phyloP scores from a whole-genome alignment of 306 rosid genomes.

The Canavalia gladiata region DNA sequence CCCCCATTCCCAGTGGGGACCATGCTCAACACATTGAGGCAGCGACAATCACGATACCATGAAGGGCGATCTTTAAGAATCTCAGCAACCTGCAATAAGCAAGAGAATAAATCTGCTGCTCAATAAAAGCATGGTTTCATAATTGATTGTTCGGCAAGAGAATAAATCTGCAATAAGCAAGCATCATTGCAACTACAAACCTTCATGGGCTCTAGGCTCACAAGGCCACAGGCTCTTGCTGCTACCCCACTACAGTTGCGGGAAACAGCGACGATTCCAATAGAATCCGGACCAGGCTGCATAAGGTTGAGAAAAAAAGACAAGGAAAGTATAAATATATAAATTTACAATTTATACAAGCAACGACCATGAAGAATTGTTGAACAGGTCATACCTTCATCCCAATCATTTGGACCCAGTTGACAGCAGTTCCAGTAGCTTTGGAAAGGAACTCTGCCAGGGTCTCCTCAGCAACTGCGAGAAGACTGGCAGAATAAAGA shows the following conservation, averaged over 20 bases:
- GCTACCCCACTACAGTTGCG: slow-evolving; percentile 85
- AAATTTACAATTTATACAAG: neutral
- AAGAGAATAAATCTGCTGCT: too few species aligned
- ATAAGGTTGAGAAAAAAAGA: neutral
- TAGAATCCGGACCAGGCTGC: slow-evolving; percentile 97
- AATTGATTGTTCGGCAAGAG: neutral
- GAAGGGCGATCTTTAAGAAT: slow-evolving; percentile 86
- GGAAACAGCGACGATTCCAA: slow-evolving; percentile 91
- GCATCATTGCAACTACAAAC: slow-evolving; percentile 42
- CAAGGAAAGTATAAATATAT: neutral
- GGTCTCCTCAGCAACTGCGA: slow-evolving; percentile 91
- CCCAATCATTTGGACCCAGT: slow-evolving; percentile 99
- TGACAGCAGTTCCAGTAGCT: slow-evolving; percentile 98
- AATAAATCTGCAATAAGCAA: neutral
- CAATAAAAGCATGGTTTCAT: neutral
- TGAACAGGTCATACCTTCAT: slow-evolving; percentile 69
- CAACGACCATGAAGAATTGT: neutral
- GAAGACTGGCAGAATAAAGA: slow-evolving; percentile 61
- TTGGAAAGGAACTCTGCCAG: slow-evolving; percentile 94
- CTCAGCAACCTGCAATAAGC: slow-evolving; percentile 68
- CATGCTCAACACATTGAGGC: slow-evolving; percentile 72
- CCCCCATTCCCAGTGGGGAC: slow-evolving; percentile 87
- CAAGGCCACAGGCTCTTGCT: slow-evolving; percentile 91
- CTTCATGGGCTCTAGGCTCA: slow-evolving; percentile 88
- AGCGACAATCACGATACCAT: slow-evolving; percentile 91